A percentile compares a stretch with the other conserved stretches of the same genome.
Evolutionary conservation across 805 yeast species (phyloP).

Genomic region (Metschnikowia shivogae): DNA sequence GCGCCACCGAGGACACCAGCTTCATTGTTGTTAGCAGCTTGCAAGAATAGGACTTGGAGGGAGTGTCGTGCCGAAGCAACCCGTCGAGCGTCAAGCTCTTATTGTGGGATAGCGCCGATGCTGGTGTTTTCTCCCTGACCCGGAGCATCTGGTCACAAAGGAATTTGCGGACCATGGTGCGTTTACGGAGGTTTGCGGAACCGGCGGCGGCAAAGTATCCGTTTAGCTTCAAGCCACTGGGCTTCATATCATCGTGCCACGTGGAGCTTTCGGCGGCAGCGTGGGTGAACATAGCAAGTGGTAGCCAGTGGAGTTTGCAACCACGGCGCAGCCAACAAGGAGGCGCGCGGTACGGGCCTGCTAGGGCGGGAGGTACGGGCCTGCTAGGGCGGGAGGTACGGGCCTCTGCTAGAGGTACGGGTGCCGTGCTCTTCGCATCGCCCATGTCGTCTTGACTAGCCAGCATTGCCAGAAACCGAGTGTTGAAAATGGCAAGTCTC

Average conservation of each 20-base stretch:
- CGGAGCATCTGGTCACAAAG: slow-evolving; percentile 12
- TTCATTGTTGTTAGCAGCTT: background rate
- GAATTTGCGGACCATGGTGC: slow-evolving; percentile 12
- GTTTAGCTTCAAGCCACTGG: background rate
- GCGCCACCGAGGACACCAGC: background rate
- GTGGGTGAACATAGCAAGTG: slow-evolving; percentile 13
- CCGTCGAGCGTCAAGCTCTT: slow-evolving; percentile 1
- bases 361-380: no score
- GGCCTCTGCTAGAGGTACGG: no score
- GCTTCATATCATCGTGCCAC: background rate
- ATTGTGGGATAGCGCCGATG: background rate
- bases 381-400: no score
- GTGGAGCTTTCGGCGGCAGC: background rate
- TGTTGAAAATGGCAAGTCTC: background rate
- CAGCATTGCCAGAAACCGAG: background rate
- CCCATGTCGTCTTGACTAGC: slow-evolving; percentile 5
- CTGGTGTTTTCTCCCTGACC: slow-evolving; percentile 6
- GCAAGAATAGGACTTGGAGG: background rate
- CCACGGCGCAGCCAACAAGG: slow-evolving; percentile 1
- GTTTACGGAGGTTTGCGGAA: slow-evolving; percentile 8
- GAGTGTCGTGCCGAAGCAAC: background rate
- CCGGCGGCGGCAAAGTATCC: background rate
- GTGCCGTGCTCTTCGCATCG: background rate
- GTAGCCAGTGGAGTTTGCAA: slow-evolving; percentile 11
- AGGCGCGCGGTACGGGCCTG: no score